A percentile compares a stretch with the other conserved stretches of the same genome.
Evolutionary conservation across 2,329 filamentous ascomycete genomes (phyloP).

Genomic region (Epichloe baconii): DNA sequence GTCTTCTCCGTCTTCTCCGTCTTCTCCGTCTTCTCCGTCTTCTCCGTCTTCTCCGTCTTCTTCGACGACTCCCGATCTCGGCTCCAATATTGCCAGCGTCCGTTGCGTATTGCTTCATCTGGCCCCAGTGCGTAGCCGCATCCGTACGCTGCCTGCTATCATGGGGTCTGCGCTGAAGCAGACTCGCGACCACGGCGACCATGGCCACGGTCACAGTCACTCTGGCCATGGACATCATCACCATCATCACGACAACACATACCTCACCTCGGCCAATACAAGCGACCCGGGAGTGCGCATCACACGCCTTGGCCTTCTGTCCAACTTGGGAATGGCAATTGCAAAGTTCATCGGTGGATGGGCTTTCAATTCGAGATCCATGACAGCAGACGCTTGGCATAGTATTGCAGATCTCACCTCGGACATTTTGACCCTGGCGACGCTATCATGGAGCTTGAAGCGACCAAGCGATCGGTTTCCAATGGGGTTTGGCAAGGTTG

Average conservation of each 20-base stretch:
- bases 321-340: slow-evolving; percentile 89
- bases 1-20: no score
- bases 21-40: no score
- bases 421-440: slow-evolving; percentile 85
- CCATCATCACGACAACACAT: slow-evolving; percentile 84
- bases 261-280: slow-evolving; percentile 78
- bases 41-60: slow-evolving; percentile 3
- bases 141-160: slow-evolving; percentile 12
- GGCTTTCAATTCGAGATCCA: slow-evolving; percentile 85
- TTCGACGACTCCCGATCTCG: slow-evolving; percentile 3
- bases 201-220: slow-evolving; percentile 33
- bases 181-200: slow-evolving; percentile 18
- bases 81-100: neutral
- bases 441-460: slow-evolving; percentile 84
- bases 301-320: slow-evolving; percentile 48
- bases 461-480: slow-evolving; percentile 76
- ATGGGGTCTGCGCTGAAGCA: slow-evolving; percentile 20
- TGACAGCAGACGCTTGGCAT: slow-evolving; percentile 90
- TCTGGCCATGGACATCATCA: slow-evolving; percentile 49
- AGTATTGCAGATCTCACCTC: slow-evolving; percentile 90
- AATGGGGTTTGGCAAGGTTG: slow-evolving; percentile 91
- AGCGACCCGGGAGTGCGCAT: slow-evolving; percentile 55
- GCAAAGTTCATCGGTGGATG: slow-evolving; percentile 88
- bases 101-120: slow-evolving; percentile 10
- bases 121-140: slow-evolving; percentile 10